A percentile compares a stretch with the other conserved stretches of the same genome.
phyloP scores from a whole-genome alignment of 805 yeast genomes.

The Candida tibetensis region DNA sequence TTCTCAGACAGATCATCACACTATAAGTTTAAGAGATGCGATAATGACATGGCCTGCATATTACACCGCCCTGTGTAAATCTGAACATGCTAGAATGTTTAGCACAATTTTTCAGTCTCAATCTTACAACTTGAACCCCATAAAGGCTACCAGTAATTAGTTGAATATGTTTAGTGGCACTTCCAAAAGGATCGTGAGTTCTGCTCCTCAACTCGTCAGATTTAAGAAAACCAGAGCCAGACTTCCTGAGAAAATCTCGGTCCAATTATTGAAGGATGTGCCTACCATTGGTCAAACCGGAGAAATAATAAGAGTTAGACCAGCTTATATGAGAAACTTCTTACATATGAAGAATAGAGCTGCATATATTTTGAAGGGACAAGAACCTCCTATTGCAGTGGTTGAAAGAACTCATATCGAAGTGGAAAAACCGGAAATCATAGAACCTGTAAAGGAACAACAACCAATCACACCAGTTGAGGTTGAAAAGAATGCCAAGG shows the following conservation, averaged over 20 bases:
- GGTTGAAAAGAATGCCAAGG: slow-evolving; percentile 7
- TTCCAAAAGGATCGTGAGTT: neutral
- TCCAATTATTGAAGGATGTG: slow-evolving; percentile 72
- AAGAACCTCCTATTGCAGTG: slow-evolving; percentile 42
- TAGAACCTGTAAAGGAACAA: slow-evolving; percentile 2
- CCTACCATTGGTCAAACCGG: slow-evolving; percentile 66
- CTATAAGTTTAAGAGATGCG: too few species aligned
- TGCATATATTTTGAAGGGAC: slow-evolving; percentile 48
- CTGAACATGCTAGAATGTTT: neutral
- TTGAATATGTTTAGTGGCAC: neutral
- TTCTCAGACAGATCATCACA: too few species aligned
- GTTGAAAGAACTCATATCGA: slow-evolving; percentile 21
- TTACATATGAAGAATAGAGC: slow-evolving; percentile 75
- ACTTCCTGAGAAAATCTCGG: slow-evolving; percentile 48
- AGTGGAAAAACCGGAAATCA: slow-evolving; percentile 1
- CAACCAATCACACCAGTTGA: slow-evolving; percentile 4
- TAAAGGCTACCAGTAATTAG: too few species aligned
- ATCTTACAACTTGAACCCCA: too few species aligned
- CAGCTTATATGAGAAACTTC: slow-evolving; percentile 79
- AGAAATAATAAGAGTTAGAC: slow-evolving; percentile 69
- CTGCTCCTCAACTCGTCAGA: slow-evolving; percentile 10
- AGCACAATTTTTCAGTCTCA: neutral
- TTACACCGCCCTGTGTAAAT: neutral
- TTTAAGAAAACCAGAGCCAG: slow-evolving; percentile 12
- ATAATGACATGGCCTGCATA: too few species aligned